Evolutionary conservation across 176 grass and related monocot species (phyloP), one percentile per base, ranked within the genome.

Genomic region (Oryza rufipogon): DNA sequence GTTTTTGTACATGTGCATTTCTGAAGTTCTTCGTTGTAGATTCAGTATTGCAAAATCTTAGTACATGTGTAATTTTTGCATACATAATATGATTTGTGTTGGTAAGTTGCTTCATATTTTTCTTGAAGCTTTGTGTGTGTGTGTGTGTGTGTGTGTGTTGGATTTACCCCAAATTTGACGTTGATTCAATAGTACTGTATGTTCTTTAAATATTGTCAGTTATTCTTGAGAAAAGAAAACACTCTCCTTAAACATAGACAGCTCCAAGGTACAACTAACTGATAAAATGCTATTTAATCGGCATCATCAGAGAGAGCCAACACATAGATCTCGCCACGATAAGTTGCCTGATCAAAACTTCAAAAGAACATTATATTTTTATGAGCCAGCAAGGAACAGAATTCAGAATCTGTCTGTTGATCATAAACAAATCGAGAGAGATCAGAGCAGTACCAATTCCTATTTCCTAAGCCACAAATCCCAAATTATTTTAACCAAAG

Each of bases 261-360:
- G 22, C 58, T 11, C 58, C 58, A 9, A 23, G 9, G 7, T 63
- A 63, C 58, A 63, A 23, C 58, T 23, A 63, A 63, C 58, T 63
- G 58, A 63, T 11, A n/a, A 63, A 63, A 11, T 63, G 0, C 19
- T 63, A 63, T 63, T 63, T 63, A 23, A 63, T 23, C 8, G 34
- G 56, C 28, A 26, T 20, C 60, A 75, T 26, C 13, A 65, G 28
- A 36, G 17, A 79, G 12, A 38, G 64, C 16, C 36, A 25, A 81
- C 9, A 23, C 66, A 33, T 81, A 74, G 70, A 81, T 68, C 63
- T 16, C 11, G 0, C 6, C 85, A 68, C 69, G 32, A 81, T 65
- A 33, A 38, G 36, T 38, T 39, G 72, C 8, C 36, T 48, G 34
- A 80, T 70, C 34, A 16, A 32, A 32, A 32, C 30, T 32, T 32